Evolutionary conservation across 441 rosid species (phyloP).

Genomic region (Francoa sonchifolia): DNA sequence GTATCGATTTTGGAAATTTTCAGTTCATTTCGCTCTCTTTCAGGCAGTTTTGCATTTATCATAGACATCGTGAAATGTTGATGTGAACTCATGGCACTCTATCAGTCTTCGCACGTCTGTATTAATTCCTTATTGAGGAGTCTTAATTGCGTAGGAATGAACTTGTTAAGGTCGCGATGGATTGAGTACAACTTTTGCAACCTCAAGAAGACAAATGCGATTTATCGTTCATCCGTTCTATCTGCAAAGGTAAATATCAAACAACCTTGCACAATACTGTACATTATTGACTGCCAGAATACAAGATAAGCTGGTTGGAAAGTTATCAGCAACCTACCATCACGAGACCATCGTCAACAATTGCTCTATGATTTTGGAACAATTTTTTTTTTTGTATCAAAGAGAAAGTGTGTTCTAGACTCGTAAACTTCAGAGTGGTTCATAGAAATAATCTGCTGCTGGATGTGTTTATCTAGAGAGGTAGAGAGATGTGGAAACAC

Average conservation of each 20-base stretch:
- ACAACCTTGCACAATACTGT: neutral
- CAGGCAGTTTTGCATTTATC: neutral
- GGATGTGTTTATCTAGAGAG: too few species aligned
- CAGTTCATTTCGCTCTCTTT: slow-evolving; percentile 6
- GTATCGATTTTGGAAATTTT: slow-evolving; percentile 6
- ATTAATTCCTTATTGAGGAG: slow-evolving; percentile 27
- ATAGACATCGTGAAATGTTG: slow-evolving; percentile 9
- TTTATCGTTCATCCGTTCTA: slow-evolving; percentile 8
- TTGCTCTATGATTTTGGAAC: too few species aligned
- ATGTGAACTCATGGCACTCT: slow-evolving; percentile 29
- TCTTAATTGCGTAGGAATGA: slow-evolving; percentile 17
- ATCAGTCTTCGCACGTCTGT: slow-evolving; percentile 21
- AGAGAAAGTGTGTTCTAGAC: too few species aligned
- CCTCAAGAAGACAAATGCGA: slow-evolving; percentile 11
- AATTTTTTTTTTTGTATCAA: too few species aligned
- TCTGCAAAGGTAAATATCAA: slow-evolving; percentile 19
- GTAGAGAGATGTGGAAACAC: too few species aligned
- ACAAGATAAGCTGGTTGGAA: neutral
- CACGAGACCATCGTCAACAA: too few species aligned
- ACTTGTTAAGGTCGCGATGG: slow-evolving; percentile 14
- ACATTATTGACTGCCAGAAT: neutral
- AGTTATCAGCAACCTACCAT: too few species aligned
- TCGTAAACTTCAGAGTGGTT: too few species aligned
- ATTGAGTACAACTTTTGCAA: slow-evolving; percentile 10
- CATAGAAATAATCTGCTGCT: too few species aligned